phyloP scores from a whole-genome alignment of 306 rosid genomes.

The apple (Malus domestica) region ASM211411v1 NC_041791.1:461001-461500 shows the following conservation, averaged over 20 bases:
- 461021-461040: not conserved
- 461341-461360: slow-evolving; percentile 23
- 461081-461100: not conserved
- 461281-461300: not conserved
- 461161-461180: not conserved
- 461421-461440: not conserved
- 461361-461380: slow-evolving; percentile 1
- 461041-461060: not conserved
- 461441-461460: no score
- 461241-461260: slow-evolving; percentile 10
- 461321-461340: not conserved
- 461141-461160: slow-evolving; percentile 1
- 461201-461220: not conserved
- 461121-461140: slow-evolving; percentile 8
- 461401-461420: not conserved
- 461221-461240: not conserved
- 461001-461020: no score
- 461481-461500: no score
- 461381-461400: slow-evolving; percentile 11
- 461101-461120: not conserved
- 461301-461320: slow-evolving; percentile 34
- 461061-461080: not conserved
- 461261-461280: slow-evolving; percentile 22
- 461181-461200: not conserved
- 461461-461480: not conserved